A percentile compares a stretch with the other conserved stretches of the same genome.
Conservation (phyloP, 2,329 filamentous ascomycete species). For the Fusarium begoniae region DNA sequence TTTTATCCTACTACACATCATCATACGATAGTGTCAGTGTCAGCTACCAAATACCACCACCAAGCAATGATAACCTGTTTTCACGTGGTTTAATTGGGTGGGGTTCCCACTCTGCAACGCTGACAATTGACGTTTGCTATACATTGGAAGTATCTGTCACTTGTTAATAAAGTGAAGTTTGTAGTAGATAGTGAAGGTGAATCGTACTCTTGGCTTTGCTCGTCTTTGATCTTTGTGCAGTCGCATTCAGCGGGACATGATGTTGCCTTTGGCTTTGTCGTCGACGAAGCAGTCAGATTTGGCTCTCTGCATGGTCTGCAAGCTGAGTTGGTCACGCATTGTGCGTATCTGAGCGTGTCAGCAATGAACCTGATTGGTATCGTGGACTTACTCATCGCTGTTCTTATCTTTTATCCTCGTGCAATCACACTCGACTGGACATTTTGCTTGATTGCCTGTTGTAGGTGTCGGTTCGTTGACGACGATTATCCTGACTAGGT, state of each 20-base stretch:
- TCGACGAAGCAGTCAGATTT: slow-evolving; percentile 9
- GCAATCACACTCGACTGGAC: slow-evolving; percentile 41
- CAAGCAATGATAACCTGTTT: background rate
- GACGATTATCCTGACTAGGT: slow-evolving; percentile 31
- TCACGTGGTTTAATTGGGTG: background rate
- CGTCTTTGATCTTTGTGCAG: slow-evolving; percentile 37
- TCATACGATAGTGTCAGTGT: background rate
- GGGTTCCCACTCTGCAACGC: slow-evolving; percentile 8
- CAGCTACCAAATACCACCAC: slow-evolving; percentile 15
- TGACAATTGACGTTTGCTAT: slow-evolving; percentile 46
- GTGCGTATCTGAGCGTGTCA: slow-evolving; percentile 39
- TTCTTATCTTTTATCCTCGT: slow-evolving; percentile 39
- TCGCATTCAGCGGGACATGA: slow-evolving; percentile 33
- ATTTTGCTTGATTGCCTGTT: slow-evolving; percentile 1
- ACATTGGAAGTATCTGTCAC: slow-evolving; percentile 48
- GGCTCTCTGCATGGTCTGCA: slow-evolving; percentile 41
- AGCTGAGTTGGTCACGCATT: slow-evolving; percentile 41
- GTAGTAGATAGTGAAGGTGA: rapidly evolving
- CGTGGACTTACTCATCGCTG: slow-evolving; percentile 32
- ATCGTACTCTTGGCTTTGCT: slow-evolving; percentile 44
- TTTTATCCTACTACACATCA: background rate
- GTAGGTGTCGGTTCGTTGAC: slow-evolving; percentile 25
- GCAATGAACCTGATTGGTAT: background rate
- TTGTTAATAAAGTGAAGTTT: background rate
- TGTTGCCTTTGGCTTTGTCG: background rate